Base-by-base conservation (phyloP, 73 alveolate genomes). In the Breviolum minutum region DNA sequence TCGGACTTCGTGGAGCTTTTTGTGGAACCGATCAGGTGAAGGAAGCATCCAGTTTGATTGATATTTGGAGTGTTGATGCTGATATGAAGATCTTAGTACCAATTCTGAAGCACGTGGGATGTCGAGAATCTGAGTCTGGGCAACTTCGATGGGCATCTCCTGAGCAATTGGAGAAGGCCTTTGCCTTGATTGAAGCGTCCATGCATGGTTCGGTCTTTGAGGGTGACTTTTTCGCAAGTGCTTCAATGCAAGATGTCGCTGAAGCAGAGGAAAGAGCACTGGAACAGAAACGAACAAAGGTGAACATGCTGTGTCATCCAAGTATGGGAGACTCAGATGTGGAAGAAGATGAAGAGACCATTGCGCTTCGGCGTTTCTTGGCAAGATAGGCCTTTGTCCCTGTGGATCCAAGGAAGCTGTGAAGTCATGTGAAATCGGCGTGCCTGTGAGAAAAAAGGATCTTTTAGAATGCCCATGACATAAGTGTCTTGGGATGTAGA, bases 41-140 rank as follows among this genome's bases (percentile, higher is more conserved):
- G 76, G 97, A 90, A 89, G 87, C 97, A 19, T 68, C 95, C 10
- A 87, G 84, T 63, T 63, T 86, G 64, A 86, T 86, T 86, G 94
- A 86, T 29, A 61, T 86, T 86, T 86, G 94, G 94, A 86, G 32
- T 10, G 79, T 85, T 12, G 10, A 86, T 16, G n/a, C 77, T 17
- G 94, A 62, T 63, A 6, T n/a, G 62, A 61, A 86, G 30, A 19
- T 61, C 26, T 63, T 85, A 63, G 79, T 86, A 4, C 94, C 94
- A 13, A 63, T 86, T 86, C 80, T 86, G 81, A 61, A 79, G 79
- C 94, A 86, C 20, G 94, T 86, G 8, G 94, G 94, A 86, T 86
- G 94, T 63, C 94, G 81, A 26, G 94, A 86, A 63, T 86, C 94
- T 0, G 94, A 86, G 17, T 27, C 32, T 12, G 94, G 94, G 22